phyloP scores from a whole-genome alignment of 768 basidiomycete species.

The Kwoniella dejecticola region DNA sequence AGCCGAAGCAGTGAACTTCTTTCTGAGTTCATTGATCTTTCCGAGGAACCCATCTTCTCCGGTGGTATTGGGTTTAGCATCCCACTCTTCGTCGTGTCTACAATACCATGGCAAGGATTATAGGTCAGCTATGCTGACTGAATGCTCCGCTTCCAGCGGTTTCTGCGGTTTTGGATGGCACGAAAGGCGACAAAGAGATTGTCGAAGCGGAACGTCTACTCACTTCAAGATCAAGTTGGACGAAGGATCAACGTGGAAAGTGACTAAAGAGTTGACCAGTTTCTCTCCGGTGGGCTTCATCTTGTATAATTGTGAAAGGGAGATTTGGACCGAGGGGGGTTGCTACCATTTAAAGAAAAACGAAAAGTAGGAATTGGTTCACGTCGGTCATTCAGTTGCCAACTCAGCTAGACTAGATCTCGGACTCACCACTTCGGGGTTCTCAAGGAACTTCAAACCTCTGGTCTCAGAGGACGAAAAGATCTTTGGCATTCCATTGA shows the following conservation, averaged over 20 bases:
- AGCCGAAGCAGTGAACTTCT: constrained; percentile 46
- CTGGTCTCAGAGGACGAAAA: constrained; percentile 41
- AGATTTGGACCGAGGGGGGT: constrained; percentile 51
- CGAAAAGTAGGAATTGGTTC: too few species aligned
- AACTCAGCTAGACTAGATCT: too few species aligned
- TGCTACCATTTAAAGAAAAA: constrained; percentile 25
- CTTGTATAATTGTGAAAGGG: constrained; percentile 45
- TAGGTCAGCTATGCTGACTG: neutral
- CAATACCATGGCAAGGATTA: neutral
- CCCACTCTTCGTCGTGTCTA: constrained; percentile 52
- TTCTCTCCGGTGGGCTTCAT: constrained; percentile 41
- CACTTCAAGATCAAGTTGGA: constrained; percentile 47
- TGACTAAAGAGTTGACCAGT: constrained; percentile 48
- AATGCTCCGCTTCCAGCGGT: too few species aligned
- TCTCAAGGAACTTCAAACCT: constrained; percentile 44
- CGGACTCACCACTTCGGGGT: constrained; percentile 46
- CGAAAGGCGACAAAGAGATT: too few species aligned
- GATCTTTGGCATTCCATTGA: constrained; percentile 50
- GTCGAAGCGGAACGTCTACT: too few species aligned
- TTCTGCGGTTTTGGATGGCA: too few species aligned
- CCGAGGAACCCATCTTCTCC: constrained; percentile 52
- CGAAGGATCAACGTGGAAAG: constrained; percentile 46
- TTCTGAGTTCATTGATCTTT: constrained; percentile 48
- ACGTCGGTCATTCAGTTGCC: too few species aligned
- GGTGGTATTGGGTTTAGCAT: constrained; percentile 47